Evolutionary conservation across 306 rosid species (phyloP).

Genomic region (Malus sieversii): DNA sequence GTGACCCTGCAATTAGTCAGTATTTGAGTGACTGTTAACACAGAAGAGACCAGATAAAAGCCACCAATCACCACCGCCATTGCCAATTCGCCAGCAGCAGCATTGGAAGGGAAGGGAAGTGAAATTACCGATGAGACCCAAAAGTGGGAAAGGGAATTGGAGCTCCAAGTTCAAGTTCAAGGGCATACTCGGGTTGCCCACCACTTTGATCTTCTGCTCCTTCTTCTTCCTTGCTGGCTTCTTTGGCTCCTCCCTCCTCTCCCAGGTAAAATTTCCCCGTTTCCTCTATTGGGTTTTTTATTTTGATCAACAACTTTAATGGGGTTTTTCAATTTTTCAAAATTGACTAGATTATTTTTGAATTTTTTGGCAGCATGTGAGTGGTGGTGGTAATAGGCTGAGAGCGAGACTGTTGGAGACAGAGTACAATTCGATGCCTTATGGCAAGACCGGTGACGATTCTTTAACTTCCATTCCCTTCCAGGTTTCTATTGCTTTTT

Average conservation of each 20-base stretch:
- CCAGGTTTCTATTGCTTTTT: constrained; percentile 42
- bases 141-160: constrained; percentile 37
- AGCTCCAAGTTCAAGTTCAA: constrained; percentile 24
- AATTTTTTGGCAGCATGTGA: constrained; percentile 30
- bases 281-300: neutral
- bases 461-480: constrained; percentile 71
- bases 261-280: constrained; percentile 21
- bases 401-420: constrained; percentile 46
- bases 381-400: constrained; percentile 17
- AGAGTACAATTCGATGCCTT: constrained; percentile 26
- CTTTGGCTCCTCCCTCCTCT: constrained; percentile 41
- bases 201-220: constrained; percentile 42
- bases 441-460: constrained; percentile 70
- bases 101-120: neutral
- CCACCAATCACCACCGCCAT: neutral
- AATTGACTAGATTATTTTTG: neutral
- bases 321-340: neutral
- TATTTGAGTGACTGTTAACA: neutral
- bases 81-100: neutral
- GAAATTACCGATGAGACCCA: constrained; percentile 42
- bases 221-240: constrained; percentile 76
- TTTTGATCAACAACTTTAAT: neutral
- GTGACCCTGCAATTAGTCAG: neutral
- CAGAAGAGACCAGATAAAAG: neutral
- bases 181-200: constrained; percentile 38